phyloP scores from a whole-genome alignment of 2,329 filamentous ascomycete genomes.

The Hypoxylon sp. region DNA sequence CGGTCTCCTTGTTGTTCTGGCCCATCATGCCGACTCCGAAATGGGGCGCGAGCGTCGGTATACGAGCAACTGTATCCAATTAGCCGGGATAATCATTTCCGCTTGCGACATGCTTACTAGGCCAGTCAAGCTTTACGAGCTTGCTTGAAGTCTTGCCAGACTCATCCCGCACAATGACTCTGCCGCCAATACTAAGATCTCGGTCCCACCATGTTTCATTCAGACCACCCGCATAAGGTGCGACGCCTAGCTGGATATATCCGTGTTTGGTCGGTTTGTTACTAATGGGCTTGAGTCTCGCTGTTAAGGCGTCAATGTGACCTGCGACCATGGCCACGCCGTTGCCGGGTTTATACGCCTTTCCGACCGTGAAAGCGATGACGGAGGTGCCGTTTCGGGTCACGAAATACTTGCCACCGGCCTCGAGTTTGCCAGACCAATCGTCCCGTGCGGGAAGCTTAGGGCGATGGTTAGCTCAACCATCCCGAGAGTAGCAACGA shows the following conservation, averaged over 20 bases:
- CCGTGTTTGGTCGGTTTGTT: conserved; percentile 87
- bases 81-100: conserved; percentile 25
- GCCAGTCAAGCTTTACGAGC: conserved; percentile 94
- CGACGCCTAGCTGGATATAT: conserved; percentile 90
- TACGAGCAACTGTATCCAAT: conserved; percentile 75
- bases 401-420: conserved; percentile 90
- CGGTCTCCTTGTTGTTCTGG: conserved; percentile 85
- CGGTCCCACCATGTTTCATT: conserved; percentile 98
- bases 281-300: conserved; percentile 91
- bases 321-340: conserved; percentile 91
- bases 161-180: conserved; percentile 85
- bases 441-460: conserved; percentile 82
- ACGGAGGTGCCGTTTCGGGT: conserved; percentile 88
- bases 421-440: conserved; percentile 80
- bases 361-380: conserved; percentile 88
- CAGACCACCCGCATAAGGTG: conserved; percentile 90
- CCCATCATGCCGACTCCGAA: conserved; percentile 84
- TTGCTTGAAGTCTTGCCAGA: conserved; percentile 83
- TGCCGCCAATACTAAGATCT: conserved; percentile 90
- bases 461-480: conserved; percentile 9
- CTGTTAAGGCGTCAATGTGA: conserved; percentile 93
- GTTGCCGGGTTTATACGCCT: conserved; percentile 85
- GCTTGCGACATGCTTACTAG: conserved; percentile 64
- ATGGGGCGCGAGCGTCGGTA: conserved; percentile 93
- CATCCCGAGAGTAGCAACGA: not conserved